Evolutionary conservation across 352 stramenopile genomes (phyloP), one percentile per base, ranked within the genome.

Genomic region (Pythium guiyangense): DNA sequence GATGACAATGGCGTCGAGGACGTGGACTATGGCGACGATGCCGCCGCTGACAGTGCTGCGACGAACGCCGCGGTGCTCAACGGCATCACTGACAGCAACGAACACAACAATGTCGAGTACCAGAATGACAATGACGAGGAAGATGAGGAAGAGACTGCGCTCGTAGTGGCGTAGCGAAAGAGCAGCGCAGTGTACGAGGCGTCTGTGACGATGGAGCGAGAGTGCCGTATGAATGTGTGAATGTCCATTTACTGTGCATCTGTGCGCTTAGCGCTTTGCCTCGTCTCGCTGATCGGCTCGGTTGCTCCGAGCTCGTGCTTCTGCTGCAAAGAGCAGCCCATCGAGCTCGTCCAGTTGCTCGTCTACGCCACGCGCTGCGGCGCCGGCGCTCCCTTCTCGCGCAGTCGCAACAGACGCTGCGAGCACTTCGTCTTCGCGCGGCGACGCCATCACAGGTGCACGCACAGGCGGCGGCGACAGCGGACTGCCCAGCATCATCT

Each of bases 381-480:
- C 14, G 17, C 11, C 8, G 5, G 22, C 9, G 29, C 49, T 10
- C 29, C 29, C 29, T 34, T 34, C 29, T 46, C 49, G 0, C 17
- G 15, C 14, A 18, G 49, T 18, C 5, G 25, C 39, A 11, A 18
- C 31, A 14, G 50, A 31, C 3, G 54, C 66, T 0, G 65, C 69
- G 39, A 63, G 57, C 4, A 83, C 67, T 60, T 84, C 65, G 27
- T 84, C 73, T 39, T 70, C 71, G 1, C 76, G 71, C 18, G 76
- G 71, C 3, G 76, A 82, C 15, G 55, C 43, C 8, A 78, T 66
- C 3, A 64, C 51, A 27, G 60, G 15, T 3, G 51, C 43, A 22
- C 22, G 22, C 22, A 22, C 22, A 2, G 52, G 55, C 20, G 51
- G 39, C 12, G 62, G 71, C 12, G 57, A 51, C 37, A 43, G 37